phyloP scores from a whole-genome alignment of 2,329 filamentous ascomycete species.

The Talaromyces sp. region DNA sequence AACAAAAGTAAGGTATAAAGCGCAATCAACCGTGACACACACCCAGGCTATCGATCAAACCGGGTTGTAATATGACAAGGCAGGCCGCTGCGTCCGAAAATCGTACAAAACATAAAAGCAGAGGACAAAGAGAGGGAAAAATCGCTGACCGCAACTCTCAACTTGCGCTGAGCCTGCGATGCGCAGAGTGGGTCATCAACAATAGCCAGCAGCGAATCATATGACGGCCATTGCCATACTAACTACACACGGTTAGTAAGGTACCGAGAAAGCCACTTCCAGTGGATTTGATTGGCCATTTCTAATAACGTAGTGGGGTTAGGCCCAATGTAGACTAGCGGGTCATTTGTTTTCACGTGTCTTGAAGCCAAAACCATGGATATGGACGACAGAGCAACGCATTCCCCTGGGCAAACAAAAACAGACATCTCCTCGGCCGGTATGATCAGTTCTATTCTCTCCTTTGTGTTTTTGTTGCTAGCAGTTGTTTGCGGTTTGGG shows the following conservation, averaged over 20 bases:
- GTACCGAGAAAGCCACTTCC: background rate
- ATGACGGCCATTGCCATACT: background rate
- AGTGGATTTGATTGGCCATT: background rate
- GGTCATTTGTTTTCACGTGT: background rate
- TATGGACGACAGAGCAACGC: background rate
- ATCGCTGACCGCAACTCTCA: background rate
- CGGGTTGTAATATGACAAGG: background rate
- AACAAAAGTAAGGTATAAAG: background rate
- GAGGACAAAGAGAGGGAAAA: background rate
- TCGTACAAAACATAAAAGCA: background rate
- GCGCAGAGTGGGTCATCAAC: background rate
- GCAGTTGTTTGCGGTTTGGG: background rate
- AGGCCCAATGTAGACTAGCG: background rate
- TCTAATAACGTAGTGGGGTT: background rate
- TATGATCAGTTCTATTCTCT: background rate
- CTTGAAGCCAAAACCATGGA: background rate
- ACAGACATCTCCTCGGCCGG: background rate
- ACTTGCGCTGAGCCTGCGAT: background rate
- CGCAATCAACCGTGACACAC: background rate
- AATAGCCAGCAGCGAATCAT: background rate
- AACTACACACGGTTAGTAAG: background rate
- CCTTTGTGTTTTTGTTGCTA: background rate
- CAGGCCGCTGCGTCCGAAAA: background rate
- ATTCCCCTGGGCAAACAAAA: too few relatives aligned
- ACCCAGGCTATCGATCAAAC: background rate